Percentiles rank a stretch among this genome's conserved stretches.
phyloP scores from a whole-genome alignment of 2,329 filamentous ascomycete species.

The Podosphaera aphanis region DNA sequence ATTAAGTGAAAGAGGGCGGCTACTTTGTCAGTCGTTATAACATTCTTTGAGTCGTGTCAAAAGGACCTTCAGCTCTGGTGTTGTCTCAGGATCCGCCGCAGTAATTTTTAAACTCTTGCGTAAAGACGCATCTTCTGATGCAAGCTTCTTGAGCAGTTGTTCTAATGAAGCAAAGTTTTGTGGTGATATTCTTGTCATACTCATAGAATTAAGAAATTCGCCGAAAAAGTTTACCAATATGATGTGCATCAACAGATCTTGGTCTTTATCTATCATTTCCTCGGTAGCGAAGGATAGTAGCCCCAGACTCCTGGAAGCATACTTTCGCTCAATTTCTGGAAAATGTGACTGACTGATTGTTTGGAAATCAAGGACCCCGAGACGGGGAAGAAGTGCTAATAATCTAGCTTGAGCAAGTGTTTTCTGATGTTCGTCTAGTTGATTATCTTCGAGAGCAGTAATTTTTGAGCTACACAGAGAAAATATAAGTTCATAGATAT shows the following conservation, averaged over 20 bases:
- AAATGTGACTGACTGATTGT: conserved; percentile 11
- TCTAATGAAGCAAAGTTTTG: conserved; percentile 12
- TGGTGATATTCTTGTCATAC: conserved; percentile 10
- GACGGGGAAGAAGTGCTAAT: conserved; percentile 13
- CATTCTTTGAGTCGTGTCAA: background rate
- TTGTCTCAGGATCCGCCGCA: background rate
- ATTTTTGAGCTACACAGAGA: conserved; percentile 16
- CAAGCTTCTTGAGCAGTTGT: conserved; percentile 10
- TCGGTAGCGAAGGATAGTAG: conserved; percentile 14
- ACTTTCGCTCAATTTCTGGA: conserved; percentile 11
- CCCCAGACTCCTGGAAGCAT: conserved; percentile 8
- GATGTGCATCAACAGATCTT: conserved; percentile 17
- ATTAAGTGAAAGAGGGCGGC: background rate
- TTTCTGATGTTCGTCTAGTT: conserved; percentile 15
- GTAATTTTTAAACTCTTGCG: conserved; percentile 13
- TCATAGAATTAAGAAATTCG: conserved; percentile 14
- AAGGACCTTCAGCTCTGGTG: background rate
- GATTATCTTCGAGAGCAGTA: conserved; percentile 5
- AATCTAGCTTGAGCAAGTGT: conserved; percentile 16
- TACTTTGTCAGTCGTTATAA: background rate
- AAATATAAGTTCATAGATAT: conserved; percentile 24
- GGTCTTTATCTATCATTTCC: conserved; percentile 15
- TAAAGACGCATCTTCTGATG: conserved; percentile 9
- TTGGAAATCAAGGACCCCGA: conserved; percentile 13
- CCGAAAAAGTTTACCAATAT: conserved; percentile 15